Base-by-base conservation (phyloP, 1,139 yeast species). In the Nakaseomyces nivariensis region DNA sequence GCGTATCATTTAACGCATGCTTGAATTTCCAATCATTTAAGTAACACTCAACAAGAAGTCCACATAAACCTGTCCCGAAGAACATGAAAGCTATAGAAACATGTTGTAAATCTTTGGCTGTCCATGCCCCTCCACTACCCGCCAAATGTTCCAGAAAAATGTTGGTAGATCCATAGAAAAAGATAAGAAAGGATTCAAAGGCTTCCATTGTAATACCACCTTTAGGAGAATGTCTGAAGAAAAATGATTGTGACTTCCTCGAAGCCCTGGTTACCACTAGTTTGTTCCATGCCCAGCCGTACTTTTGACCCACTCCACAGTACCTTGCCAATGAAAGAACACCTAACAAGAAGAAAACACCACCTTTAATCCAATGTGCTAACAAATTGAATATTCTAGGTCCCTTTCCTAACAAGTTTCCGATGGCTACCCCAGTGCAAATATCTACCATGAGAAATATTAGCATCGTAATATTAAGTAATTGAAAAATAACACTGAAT, bases 281-380 rank as follows among this genome's bases (percentile, higher is more conserved):
- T 51, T 60, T 74, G 67, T 90, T 92, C 98, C 98, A 92, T 3
- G 96, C 92, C 85, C 94, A 84, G 25, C 98, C 97, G 52, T 75
- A 72, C 52, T 76, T 73, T 36, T 76, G 66, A 60, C 84, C 86
- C 10, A 83, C 86, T 3, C 98, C 98, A 59, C 89, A 79, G 67
- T 87, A 90, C 58, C 97, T 78, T 3, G 89, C 85, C 47, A 92
- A 73, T 13, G 95, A 77, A 17, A 89, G 67, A 6, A 90, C 54
- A 9, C 98, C 98, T 48, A 85, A 72, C 3, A 76, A 59, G 55
- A 88, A 76, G 65, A 92, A 90, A 3, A 92, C 92, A 11, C 94
- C 95, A 52, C 98, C 98, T 68, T 92, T 92, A 66, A 92, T 90
- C 74, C 88, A 87, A 67, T 92, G 98, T 1, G 98, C 98, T 54